Base-by-base conservation (phyloP, 108 stramenopile species). In the Bacterosira constricta region DNA sequence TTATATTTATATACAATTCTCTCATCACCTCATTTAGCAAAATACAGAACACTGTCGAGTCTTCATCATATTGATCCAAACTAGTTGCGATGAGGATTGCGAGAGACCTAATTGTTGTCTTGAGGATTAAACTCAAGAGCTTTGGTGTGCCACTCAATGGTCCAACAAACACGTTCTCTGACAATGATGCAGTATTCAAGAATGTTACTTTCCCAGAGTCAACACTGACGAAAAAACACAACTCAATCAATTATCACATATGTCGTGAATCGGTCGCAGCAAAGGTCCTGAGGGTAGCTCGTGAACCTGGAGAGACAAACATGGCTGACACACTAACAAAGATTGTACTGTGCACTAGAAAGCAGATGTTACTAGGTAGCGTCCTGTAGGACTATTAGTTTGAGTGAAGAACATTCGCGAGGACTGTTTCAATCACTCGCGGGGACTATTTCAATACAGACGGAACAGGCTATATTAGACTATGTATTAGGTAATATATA, bases 311-410 rank as follows among this genome's bases (percentile, higher is more conserved):
- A 1, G 36, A 63, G 17, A 81, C 71, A 17, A 85, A n/a, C n/a
- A n/a, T n/a, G n/a, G n/a, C n/a, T n/a, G 82, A 86, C 31, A 13
- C 71, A 20, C 66, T 86, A 13, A 86, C 82, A 23, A 86, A 86
- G 47, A 11, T 60, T 3, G 17, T 74, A 34, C 18, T 69, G 42
- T 41, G n/a, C 46, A 47, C 63, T 38, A 60, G 46, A 45, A 62
- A 57, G 25, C 17, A 53, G 6, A 6, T 34, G 12, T 27, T 55
- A 55, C 23, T 55, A 20, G 12, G 18, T 17, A 44, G 11, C 25
- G 46, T 47, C 41, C 59, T 38, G 1, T 39, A 1, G 37, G 15
- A 47, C 46, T 4, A 47, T 47, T 47, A 15, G 46, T 4, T 15
- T 15, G 46, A 20, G n/a, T 47, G 46, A 6, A 47, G 13, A 47